Evolutionary conservation across 202 grass and related monocot genomes (phyloP).

Genomic region (Setaria viridis): DNA sequence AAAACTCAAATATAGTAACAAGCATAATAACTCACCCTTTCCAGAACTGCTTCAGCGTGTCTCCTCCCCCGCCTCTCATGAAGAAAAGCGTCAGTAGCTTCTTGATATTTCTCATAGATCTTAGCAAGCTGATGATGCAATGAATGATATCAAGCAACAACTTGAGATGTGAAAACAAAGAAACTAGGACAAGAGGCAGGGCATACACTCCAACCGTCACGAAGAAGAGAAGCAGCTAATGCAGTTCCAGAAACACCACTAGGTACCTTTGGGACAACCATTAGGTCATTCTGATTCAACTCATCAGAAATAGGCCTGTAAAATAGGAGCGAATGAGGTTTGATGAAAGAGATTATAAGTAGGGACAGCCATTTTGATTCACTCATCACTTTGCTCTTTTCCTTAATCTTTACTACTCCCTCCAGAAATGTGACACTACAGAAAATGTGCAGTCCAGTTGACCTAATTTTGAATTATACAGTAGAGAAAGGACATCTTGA

Average conservation of each 20-base stretch:
- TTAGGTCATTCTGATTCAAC: constrained; percentile 57
- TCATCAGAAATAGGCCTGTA: constrained; percentile 62
- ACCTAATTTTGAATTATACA: not conserved
- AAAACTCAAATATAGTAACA: constrained; percentile 27
- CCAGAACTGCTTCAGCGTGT: constrained; percentile 90
- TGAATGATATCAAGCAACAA: constrained; percentile 43
- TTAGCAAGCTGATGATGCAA: constrained; percentile 77
- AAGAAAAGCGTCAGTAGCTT: constrained; percentile 88
- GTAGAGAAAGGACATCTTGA: not conserved
- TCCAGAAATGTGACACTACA: not conserved
- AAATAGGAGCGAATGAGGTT: constrained; percentile 23
- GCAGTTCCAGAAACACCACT: constrained; percentile 92
- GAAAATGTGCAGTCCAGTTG: not conserved
- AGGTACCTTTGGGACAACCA: constrained; percentile 79
- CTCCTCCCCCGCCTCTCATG: constrained; percentile 94
- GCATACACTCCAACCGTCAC: constrained; percentile 98
- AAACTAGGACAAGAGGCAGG: constrained; percentile 12
- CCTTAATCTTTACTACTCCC: not conserved
- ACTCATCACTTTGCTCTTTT: constrained; percentile 2
- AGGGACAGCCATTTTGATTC: not conserved
- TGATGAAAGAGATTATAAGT: not conserved
- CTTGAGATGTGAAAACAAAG: constrained; percentile 16
- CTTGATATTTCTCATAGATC: constrained; percentile 99
- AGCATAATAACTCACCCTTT: constrained; percentile 68
- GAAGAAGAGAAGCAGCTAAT: constrained; percentile 95